Base-by-base conservation (phyloP, 805 yeast species). In the Wickerhamiella dianesei region DNA sequence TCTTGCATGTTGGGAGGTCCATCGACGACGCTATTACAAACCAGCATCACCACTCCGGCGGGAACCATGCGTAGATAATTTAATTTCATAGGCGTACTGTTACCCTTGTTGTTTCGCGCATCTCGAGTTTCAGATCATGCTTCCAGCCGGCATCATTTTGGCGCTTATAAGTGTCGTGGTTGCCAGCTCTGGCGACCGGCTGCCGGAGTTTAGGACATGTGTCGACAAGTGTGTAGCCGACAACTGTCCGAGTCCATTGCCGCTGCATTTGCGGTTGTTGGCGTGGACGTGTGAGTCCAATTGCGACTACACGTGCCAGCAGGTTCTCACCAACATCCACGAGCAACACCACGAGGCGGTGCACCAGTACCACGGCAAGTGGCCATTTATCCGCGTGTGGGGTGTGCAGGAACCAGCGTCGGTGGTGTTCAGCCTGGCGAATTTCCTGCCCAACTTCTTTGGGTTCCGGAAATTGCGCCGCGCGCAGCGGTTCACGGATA, bases 241-340 rank as follows among this genome's bases (percentile, higher is more conserved):
- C 21, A 58, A 61, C 39, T 59, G 72, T 45, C 63, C 67, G 4
- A 64, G 71, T 14, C 46, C 36, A 16, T 20, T 52, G 41, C 70
- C 71, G 2, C 51, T 56, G 12, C 65, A 65, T 48, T 62, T 77
- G 50, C 58, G 60, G 42, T 52, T 75, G 1, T 57, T 88, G 14
- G 70, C 71, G 1, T 87, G 96, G 96, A 74, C 75, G 48, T 85
- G 95, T 59, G 64, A 64, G 2, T 73, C 79, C 22, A 79, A 92
- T 59, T 92, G 98, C 64, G 97, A 92, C 64, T 92, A 92, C 63
- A 82, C 79, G 55, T 92, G 98, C 62, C 97, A 92, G 62, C 78
- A 86, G 47, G 60, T 76, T 6, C 68, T 89, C 41, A 87, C 95
- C 0, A 57, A 59, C 17, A 40, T 18, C 1, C 66, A 73, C 36